Percentiles rank a stretch among this genome's conserved stretches.
Evolutionary conservation across 192 early-diverging fungal species (phyloP).

Genomic region (Coemansia erecta): DNA sequence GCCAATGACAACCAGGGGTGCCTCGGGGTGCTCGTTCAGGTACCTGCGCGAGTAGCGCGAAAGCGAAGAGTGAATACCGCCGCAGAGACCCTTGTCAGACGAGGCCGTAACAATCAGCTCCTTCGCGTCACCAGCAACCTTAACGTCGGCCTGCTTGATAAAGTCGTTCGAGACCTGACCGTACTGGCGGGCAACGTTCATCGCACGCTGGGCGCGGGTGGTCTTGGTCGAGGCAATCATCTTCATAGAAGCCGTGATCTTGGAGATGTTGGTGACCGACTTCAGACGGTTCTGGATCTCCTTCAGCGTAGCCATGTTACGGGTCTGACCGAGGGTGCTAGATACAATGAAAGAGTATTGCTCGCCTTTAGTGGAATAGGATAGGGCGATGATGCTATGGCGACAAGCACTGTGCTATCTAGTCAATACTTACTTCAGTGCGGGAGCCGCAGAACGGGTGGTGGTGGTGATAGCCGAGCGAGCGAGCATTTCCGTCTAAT

Average conservation of each 20-base stretch:
- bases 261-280: constrained; percentile 97
- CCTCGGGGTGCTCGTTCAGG: constrained; percentile 57
- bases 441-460: constrained; percentile 35
- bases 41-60: constrained; percentile 75
- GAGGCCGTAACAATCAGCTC: constrained; percentile 80
- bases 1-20: constrained; percentile 74
- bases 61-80: constrained; percentile 96
- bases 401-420: too few relatives aligned
- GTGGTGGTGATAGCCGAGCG: constrained; percentile 45
- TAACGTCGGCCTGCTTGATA: constrained; percentile 65
- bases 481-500: constrained; percentile 38
- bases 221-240: constrained; percentile 99
- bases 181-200: constrained; percentile 83
- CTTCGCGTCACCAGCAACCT: constrained; percentile 62
- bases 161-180: constrained; percentile 52
- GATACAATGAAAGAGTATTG: neutral
- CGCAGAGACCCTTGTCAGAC: constrained; percentile 97
- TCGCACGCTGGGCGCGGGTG: constrained; percentile 75
- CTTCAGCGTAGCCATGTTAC: constrained; percentile 93
- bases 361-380: neutral
- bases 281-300: constrained; percentile 94
- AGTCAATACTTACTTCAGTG: constrained; percentile 31
- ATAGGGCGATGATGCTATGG: neutral
- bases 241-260: constrained; percentile 99
- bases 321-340: constrained; percentile 68